Conservation (phyloP, 441 rosid species). For the Melastoma candidum region DNA sequence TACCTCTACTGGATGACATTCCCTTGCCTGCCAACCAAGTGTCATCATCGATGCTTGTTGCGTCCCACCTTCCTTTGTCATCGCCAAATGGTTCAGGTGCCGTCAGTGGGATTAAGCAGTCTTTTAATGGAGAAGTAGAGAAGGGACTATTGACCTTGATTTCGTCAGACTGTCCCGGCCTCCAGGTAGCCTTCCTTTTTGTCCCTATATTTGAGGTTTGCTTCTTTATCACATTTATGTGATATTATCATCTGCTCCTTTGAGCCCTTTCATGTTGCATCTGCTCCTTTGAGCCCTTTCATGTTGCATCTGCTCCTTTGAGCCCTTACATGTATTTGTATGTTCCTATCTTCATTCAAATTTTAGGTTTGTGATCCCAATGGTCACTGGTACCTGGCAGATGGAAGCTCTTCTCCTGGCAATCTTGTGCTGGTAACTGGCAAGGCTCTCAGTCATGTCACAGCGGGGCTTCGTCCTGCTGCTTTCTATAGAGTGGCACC, state of each 20-base stretch:
- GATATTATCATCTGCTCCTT: slow-evolving; percentile 4
- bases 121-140: slow-evolving; percentile 60
- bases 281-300: background rate
- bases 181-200: slow-evolving; percentile 45
- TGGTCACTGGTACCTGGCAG: slow-evolving; percentile 93
- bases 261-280: background rate
- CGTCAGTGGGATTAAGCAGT: slow-evolving; percentile 58
- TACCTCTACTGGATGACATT: slow-evolving; percentile 80
- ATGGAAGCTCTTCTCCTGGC: slow-evolving; percentile 55
- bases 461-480: slow-evolving; percentile 93
- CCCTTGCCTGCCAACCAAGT: slow-evolving; percentile 84
- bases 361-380: slow-evolving; percentile 87
- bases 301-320: slow-evolving; percentile 3
- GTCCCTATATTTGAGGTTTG: slow-evolving; percentile 6
- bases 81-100: slow-evolving; percentile 69
- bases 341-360: slow-evolving; percentile 12
- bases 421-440: slow-evolving; percentile 88
- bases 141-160: slow-evolving; percentile 82
- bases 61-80: no score
- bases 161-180: slow-evolving; percentile 70
- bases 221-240: slow-evolving; percentile 9
- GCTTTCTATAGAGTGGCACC: slow-evolving; percentile 56
- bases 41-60: slow-evolving; percentile 31
- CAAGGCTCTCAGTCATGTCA: slow-evolving; percentile 87
- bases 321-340: slow-evolving; percentile 1